Evolutionary conservation across 768 basidiomycete genomes (phyloP), one percentile per base, ranked within the genome.

Genomic region (Pleurotus cornucopiae): DNA sequence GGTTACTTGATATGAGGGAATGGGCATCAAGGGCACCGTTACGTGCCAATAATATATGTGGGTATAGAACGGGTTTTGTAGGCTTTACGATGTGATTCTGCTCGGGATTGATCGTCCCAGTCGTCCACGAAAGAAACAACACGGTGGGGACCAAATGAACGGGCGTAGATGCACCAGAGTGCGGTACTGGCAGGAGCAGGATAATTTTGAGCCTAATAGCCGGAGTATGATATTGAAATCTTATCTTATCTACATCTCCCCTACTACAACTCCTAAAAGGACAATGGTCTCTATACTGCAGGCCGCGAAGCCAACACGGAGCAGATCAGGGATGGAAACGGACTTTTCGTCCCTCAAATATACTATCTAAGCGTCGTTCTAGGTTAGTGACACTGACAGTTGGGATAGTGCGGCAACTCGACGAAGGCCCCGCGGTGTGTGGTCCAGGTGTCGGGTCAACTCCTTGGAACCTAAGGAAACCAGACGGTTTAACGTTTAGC

Each of bases 51-150:
- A 58, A 39, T 16, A 34, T 34, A 40, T 21, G 57, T 25, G 46
- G 61, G 55, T 45, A 57, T 57, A 56, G 56, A 57, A 62, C 57
- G 59, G 59, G 54, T 38, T 60, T 56, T 64, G 53, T 41, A 56
- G 34, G 37, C 13, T 53, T 53, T 53, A 39, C 51, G 37, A 23
- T 23, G 51, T 3, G 23, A 34, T 51, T n/a, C 16, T 16, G 11
- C n/a, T 49, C 30, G 16, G 16, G 30, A 11, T 34, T 11, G 9
- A 3, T 34, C 30, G 30, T 9, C 30, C 30, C 30, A 34, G 30
- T 34, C 30, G 30, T 34, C 4, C 7, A 34, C 9, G 30, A 34
- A 11, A 11, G 30, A 34, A 34, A 11, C 2, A 7, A 11, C 30
- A 9, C 30, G 9, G 7, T 11, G 30, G 30, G 30, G 7, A 34